Conservation (phyloP, 208 protist genomes). For the Crithidia brevicula region DNA sequence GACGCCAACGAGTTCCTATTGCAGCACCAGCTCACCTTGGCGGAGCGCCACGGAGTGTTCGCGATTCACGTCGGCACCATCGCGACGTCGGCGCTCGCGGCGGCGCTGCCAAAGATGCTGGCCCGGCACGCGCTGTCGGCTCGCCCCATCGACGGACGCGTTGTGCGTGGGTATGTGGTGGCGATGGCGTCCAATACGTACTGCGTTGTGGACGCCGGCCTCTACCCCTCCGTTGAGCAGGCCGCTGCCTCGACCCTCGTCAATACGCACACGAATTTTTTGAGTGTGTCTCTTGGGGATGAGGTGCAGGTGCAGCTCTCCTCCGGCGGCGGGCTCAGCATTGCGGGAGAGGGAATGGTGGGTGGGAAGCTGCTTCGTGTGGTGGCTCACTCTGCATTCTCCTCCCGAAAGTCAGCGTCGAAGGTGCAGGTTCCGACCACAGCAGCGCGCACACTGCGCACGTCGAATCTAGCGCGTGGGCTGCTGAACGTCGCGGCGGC, state of each 20-base stretch:
- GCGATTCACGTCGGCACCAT: constrained; percentile 42
- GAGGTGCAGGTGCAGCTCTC: constrained; percentile 67
- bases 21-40: constrained; percentile 46
- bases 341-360: constrained; percentile 30
- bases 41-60: constrained; percentile 45
- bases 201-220: constrained; percentile 73
- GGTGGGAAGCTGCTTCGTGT: constrained; percentile 42
- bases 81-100: constrained; percentile 16
- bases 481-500: constrained; percentile 6
- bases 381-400: constrained; percentile 16
- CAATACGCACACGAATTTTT: constrained; percentile 74
- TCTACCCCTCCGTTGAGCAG: constrained; percentile 36
- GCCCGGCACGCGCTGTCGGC: constrained; percentile 12
- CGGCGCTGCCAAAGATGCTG: constrained; percentile 27
- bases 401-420: constrained; percentile 11
- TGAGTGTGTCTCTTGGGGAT: constrained; percentile 59
- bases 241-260: constrained; percentile 37
- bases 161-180: constrained; percentile 75
- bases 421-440: constrained; percentile 26
- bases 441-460: constrained; percentile 22
- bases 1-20: constrained; percentile 58
- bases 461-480: constrained; percentile 19
- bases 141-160: constrained; percentile 35
- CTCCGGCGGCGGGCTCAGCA: constrained; percentile 22
- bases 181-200: constrained; percentile 38